Conservation (phyloP, 2,329 filamentous ascomycete species). For the Ophiostoma angusticollis region DNA sequence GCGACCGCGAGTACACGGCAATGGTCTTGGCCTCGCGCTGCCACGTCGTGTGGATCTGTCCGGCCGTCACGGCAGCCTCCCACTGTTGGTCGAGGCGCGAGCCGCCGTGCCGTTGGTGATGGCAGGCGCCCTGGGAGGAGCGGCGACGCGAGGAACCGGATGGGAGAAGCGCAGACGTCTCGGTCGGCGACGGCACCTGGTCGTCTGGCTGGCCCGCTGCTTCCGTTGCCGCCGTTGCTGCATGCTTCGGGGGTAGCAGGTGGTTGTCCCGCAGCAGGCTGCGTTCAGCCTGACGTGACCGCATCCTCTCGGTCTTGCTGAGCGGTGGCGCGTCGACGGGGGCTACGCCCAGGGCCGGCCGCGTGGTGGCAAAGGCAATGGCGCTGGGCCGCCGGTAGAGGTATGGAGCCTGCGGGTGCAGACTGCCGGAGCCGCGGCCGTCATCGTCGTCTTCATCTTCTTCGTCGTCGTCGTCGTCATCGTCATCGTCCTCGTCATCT, state of each 20-base stretch:
- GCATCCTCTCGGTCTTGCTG: slow-evolving; percentile 42
- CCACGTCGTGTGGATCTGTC: slow-evolving; percentile 82
- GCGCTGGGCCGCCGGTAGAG: slow-evolving; percentile 66
- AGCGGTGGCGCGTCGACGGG: slow-evolving; percentile 32
- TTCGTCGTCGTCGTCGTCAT: slow-evolving; percentile 19
- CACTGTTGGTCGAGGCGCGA: slow-evolving; percentile 55
- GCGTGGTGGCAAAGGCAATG: slow-evolving; percentile 57
- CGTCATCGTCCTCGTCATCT: slow-evolving; percentile 20
- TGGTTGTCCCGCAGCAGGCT: slow-evolving; percentile 54
- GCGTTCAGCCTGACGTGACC: slow-evolving; percentile 43
- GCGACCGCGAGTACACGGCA: slow-evolving; percentile 53
- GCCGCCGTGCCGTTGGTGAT: slow-evolving; percentile 17
- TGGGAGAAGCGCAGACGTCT: too few species aligned
- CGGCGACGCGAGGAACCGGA: too few species aligned
- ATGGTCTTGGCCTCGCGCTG: slow-evolving; percentile 78
- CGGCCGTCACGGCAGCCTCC: slow-evolving; percentile 72
- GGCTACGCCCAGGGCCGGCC: slow-evolving; percentile 55
- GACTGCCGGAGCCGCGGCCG: slow-evolving; percentile 21
- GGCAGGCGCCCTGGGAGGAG: slow-evolving; percentile 16
- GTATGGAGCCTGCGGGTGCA: too few species aligned
- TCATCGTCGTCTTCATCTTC: slow-evolving; percentile 27
- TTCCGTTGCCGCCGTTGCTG: slow-evolving; percentile 15
- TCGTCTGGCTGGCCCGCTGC: slow-evolving; percentile 4
- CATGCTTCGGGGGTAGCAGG: slow-evolving; percentile 49
- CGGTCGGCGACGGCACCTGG: neutral